These are phyloP conservation scores for Cercospora brassicicola DNA, from an alignment of 2,329 filamentous ascomycete species.

Conservation along the genomic window DNA sequence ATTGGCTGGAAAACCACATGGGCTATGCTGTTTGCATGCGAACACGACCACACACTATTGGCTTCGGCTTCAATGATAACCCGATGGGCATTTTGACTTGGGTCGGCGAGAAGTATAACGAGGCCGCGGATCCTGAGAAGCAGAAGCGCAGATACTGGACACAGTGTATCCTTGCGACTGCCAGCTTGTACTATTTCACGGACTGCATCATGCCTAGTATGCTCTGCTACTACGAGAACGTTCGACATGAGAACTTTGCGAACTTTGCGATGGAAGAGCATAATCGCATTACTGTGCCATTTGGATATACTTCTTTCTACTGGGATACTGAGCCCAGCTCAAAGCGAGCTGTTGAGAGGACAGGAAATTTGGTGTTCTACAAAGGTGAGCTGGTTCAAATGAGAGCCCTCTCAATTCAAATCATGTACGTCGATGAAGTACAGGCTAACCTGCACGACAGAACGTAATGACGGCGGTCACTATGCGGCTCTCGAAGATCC, in stretches of 20 bases:
- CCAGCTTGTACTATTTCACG: constrained; percentile 43
- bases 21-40: constrained; percentile 40
- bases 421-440: not conserved
- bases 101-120: constrained; percentile 48
- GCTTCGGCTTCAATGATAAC: constrained; percentile 46
- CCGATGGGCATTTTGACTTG: constrained; percentile 48
- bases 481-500: constrained; percentile 36
- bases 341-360: constrained; percentile 39
- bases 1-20: constrained; percentile 45
- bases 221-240: constrained; percentile 45
- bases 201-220: constrained; percentile 43
- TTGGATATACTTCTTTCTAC: constrained; percentile 42
- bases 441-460: constrained; percentile 6
- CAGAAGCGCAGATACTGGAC: constrained; percentile 39
- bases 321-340: constrained; percentile 41
- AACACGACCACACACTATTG: constrained; percentile 48
- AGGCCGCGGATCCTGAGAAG: constrained; percentile 42
- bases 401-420: too few relatives aligned
- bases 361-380: constrained; percentile 43
- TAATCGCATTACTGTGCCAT: constrained; percentile 42
- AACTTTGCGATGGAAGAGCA: constrained; percentile 40
- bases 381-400: constrained; percentile 21
- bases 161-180: constrained; percentile 37
- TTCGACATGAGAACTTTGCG: constrained; percentile 43
- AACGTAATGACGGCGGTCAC: constrained; percentile 32